phyloP scores from a whole-genome alignment of 305 asterid species.

The Lippia alba region DNA sequence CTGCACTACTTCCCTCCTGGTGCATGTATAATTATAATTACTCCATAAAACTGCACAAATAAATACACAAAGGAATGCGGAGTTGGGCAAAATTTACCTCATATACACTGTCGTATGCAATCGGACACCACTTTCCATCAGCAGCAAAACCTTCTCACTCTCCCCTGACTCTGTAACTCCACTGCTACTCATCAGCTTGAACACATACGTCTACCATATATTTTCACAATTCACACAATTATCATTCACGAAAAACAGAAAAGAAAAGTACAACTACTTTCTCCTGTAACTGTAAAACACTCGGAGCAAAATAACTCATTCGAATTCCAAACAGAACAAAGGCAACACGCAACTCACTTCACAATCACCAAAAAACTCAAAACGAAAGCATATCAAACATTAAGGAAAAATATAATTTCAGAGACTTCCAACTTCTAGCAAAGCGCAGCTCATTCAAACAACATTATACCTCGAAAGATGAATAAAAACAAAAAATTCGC shows the following conservation, averaged over 20 bases:
- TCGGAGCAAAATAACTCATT: not conserved
- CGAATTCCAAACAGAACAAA: not conserved
- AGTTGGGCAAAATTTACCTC: slow-evolving; percentile 52
- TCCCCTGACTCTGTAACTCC: slow-evolving; percentile 95
- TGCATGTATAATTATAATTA: slow-evolving; percentile 18
- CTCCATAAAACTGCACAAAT: not conserved
- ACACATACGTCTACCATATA: slow-evolving; percentile 81
- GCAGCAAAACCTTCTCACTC: slow-evolving; percentile 89
- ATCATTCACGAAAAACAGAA: not conserved
- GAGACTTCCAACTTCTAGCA: not conserved
- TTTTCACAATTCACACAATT: slow-evolving; percentile 1
- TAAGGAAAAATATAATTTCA: not conserved
- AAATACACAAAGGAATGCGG: slow-evolving; percentile 11
- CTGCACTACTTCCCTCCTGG: not conserved
- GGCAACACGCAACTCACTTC: not conserved
- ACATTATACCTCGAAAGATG: not conserved
- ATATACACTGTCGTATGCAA: slow-evolving; percentile 93
- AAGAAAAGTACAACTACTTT: no score
- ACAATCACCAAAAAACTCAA: slow-evolving; percentile 16
- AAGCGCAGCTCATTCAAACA: slow-evolving; percentile 10
- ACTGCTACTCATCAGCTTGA: slow-evolving; percentile 96
- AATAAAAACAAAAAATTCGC: not conserved
- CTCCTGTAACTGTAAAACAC: not conserved
- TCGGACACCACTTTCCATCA: slow-evolving; percentile 97
- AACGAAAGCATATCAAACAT: not conserved